Percentiles rank a stretch among this genome's conserved stretches.
Conservation (phyloP, 1,139 yeast genomes). For the Yamadazyma sp. region DNA sequence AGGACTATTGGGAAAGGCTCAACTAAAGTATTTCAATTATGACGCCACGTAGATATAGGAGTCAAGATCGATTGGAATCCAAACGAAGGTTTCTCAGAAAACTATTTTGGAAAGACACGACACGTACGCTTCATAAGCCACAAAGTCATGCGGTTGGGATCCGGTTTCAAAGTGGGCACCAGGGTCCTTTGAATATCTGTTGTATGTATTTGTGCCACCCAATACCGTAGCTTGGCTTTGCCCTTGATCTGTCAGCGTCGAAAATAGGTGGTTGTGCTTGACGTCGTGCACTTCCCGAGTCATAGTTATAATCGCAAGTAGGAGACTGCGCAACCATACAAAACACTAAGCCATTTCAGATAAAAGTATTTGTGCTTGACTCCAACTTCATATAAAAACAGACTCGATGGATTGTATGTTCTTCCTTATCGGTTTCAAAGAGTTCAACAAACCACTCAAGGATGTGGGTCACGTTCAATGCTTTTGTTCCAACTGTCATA, state of each 20-base stretch:
- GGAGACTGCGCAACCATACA: slow-evolving; percentile 1
- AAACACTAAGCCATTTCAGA: neutral
- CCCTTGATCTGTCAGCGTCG: too few relatives aligned
- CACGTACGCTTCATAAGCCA: too few relatives aligned
- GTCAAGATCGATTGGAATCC: slow-evolving; percentile 1
- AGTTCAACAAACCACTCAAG: slow-evolving; percentile 27
- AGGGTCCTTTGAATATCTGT: too few relatives aligned
- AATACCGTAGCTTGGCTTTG: too few relatives aligned
- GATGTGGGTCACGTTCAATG: slow-evolving; percentile 30
- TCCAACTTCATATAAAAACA: neutral
- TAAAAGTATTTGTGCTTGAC: neutral
- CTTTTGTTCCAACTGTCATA: slow-evolving; percentile 45
- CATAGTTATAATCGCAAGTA: neutral
- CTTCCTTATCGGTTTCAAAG: slow-evolving; percentile 32
- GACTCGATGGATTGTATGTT: slow-evolving; percentile 28
- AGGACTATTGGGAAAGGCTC: neutral
- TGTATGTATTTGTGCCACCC: too few relatives aligned
- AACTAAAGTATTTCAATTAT: neutral
- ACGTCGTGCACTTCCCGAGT: neutral
- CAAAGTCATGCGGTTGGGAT: too few relatives aligned
- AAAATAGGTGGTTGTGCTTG: neutral
- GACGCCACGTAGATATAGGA: neutral
- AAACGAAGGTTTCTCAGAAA: neutral
- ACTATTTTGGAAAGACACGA: neutral
- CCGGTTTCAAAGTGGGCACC: too few relatives aligned